phyloP scores from a whole-genome alignment of 106 monocot genomes.

The Agapanthus africanus region DNA sequence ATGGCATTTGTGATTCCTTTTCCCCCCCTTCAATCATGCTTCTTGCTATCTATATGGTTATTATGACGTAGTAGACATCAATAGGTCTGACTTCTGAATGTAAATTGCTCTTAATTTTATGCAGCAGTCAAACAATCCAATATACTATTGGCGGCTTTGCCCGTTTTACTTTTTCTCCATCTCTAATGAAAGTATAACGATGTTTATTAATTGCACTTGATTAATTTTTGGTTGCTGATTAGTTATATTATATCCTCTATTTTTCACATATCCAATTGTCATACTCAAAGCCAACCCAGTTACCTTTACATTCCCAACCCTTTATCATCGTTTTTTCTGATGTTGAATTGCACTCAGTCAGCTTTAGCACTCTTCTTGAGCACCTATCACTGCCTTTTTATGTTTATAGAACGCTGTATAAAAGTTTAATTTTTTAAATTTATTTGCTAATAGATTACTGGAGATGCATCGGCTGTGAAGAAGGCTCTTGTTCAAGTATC shows the following conservation, averaged over 20 bases:
- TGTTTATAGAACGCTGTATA: neutral
- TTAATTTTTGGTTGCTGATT: constrained; percentile 1
- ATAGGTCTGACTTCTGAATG: neutral
- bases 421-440: neutral
- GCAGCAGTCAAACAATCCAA: neutral
- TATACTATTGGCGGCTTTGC: too few relatives aligned
- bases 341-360: neutral
- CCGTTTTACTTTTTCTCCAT: too few relatives aligned
- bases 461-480: constrained; percentile 66
- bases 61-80: neutral
- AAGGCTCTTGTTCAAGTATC: constrained; percentile 79
- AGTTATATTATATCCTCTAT: neutral
- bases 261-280: neutral
- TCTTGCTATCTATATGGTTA: too few relatives aligned
- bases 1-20: too few relatives aligned
- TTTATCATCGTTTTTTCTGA: neutral
- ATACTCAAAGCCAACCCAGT: neutral
- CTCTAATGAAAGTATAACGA: too few relatives aligned
- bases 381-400: neutral
- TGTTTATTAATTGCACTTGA: too few relatives aligned
- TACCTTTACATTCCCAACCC: neutral
- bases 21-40: too few relatives aligned
- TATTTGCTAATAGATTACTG: constrained; percentile 50
- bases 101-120: neutral
- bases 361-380: neutral